These are phyloP conservation scores for Cutaneotrichosporon dermatis DNA, from an alignment of 1,284 basidiomycete species.

Conservation along the genomic window DNA sequence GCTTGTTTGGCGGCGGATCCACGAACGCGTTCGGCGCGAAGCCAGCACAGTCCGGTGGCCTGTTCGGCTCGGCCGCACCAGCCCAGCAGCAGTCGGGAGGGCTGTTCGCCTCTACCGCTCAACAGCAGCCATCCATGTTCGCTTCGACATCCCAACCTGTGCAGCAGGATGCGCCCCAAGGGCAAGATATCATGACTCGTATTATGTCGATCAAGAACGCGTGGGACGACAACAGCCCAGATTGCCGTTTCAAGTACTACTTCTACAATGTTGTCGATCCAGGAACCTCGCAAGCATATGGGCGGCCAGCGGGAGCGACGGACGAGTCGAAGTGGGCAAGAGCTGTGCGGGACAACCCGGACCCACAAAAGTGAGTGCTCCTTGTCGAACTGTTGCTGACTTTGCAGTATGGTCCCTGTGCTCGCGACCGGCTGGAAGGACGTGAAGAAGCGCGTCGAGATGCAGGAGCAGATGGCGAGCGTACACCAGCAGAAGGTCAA, in stretches of 20 bases:
- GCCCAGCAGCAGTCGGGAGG: constrained; percentile 5
- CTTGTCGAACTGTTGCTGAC: constrained; percentile 1
- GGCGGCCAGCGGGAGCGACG: constrained; percentile 65
- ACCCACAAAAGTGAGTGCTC: constrained; percentile 63
- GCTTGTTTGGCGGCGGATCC: constrained; percentile 15
- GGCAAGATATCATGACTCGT: constrained; percentile 55
- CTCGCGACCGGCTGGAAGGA: constrained; percentile 77
- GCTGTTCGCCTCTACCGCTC: constrained; percentile 55
- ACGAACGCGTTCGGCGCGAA: constrained; percentile 8
- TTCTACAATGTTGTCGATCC: constrained; percentile 86
- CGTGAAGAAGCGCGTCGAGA: constrained; percentile 73
- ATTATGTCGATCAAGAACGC: constrained; percentile 65
- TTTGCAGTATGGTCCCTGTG: constrained; percentile 69
- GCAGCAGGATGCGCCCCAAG: constrained; percentile 28
- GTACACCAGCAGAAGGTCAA: constrained; percentile 68
- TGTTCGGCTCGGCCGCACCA: constrained; percentile 12
- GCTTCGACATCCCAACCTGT: constrained; percentile 4
- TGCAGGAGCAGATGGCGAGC: constrained; percentile 65
- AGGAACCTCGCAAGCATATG: constrained; percentile 63
- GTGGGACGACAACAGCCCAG: constrained; percentile 65
- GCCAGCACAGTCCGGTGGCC: constrained; percentile 3
- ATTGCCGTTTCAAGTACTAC: constrained; percentile 79
- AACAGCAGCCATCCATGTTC: constrained; percentile 32
- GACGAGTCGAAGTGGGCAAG: constrained; percentile 76
- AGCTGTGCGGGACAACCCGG: constrained; percentile 74